Conservation (phyloP, 129 eudicot species). For the Arctium minus region DNA sequence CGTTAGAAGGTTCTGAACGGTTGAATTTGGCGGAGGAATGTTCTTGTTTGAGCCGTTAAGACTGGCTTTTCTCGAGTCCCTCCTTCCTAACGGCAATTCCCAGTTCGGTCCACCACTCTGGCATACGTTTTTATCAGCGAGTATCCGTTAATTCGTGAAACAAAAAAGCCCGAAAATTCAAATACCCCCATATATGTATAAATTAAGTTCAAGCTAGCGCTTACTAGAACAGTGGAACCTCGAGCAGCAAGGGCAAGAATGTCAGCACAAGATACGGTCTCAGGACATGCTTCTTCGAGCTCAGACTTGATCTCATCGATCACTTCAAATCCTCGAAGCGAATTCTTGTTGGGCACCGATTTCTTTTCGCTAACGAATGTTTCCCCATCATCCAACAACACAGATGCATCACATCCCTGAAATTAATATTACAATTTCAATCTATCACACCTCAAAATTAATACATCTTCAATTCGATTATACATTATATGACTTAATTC, state of each 20-base stretch:
- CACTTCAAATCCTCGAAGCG: slow-evolving; percentile 81
- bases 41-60: slow-evolving; percentile 53
- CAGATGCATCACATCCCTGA: slow-evolving; percentile 96
- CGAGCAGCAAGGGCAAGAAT: slow-evolving; percentile 87
- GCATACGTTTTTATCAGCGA: neutral
- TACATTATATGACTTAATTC: no score
- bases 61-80: slow-evolving; percentile 79
- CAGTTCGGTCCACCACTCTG: slow-evolving; percentile 94
- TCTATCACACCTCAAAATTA: neutral
- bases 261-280: slow-evolving; percentile 91
- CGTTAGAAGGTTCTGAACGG: slow-evolving; percentile 52
- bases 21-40: slow-evolving; percentile 87
- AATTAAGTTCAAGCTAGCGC: slow-evolving; percentile 3
- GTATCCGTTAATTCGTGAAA: neutral
- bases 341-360: slow-evolving; percentile 75
- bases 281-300: slow-evolving; percentile 81
- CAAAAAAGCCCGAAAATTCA: neutral
- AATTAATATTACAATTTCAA: neutral
- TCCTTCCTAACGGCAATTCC: slow-evolving; percentile 89
- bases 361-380: slow-evolving; percentile 73
- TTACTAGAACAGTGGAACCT: slow-evolving; percentile 78
- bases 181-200: neutral
- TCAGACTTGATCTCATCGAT: slow-evolving; percentile 83
- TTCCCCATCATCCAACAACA: slow-evolving; percentile 66
- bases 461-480: neutral